Evolutionary conservation across 495 filamentous ascomycete species (phyloP).

Genomic region (Penicillium argentinense): DNA sequence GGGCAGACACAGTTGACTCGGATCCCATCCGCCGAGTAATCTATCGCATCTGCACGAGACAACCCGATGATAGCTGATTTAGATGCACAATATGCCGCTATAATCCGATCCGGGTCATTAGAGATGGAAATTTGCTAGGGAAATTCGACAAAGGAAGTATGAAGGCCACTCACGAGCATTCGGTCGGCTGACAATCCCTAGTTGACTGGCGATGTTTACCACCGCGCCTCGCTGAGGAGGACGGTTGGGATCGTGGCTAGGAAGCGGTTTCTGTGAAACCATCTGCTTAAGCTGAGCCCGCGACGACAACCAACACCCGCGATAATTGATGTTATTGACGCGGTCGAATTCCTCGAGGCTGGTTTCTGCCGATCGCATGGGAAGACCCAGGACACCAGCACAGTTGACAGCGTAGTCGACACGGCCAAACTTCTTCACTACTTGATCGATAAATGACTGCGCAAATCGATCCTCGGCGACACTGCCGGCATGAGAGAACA

Average conservation of each 20-base stretch:
- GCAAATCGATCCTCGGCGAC: slow-evolving; percentile 45
- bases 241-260: slow-evolving; percentile 37
- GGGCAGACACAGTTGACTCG: slow-evolving; percentile 56
- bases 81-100: slow-evolving; percentile 47
- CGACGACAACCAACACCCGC: slow-evolving; percentile 51
- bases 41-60: slow-evolving; percentile 51
- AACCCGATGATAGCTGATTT: slow-evolving; percentile 49
- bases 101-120: background rate
- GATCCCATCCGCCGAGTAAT: slow-evolving; percentile 49
- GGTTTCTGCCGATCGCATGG: slow-evolving; percentile 36
- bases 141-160: background rate
- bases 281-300: slow-evolving; percentile 48
- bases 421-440: slow-evolving; percentile 35
- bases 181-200: slow-evolving; percentile 51
- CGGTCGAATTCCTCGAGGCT: slow-evolving; percentile 43
- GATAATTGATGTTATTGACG: slow-evolving; percentile 53
- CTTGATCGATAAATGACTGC: slow-evolving; percentile 33
- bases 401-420: slow-evolving; percentile 55
- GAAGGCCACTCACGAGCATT: slow-evolving; percentile 48
- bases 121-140: slow-evolving; percentile 4
- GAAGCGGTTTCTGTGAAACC: slow-evolving; percentile 46
- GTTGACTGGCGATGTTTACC: slow-evolving; percentile 55
- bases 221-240: slow-evolving; percentile 40
- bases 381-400: slow-evolving; percentile 46
- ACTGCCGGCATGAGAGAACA: slow-evolving; percentile 38